These are phyloP conservation scores for Canariomyces notabilis DNA, from an alignment of 2,329 filamentous ascomycete species.

Conservation along the genomic window DNA sequence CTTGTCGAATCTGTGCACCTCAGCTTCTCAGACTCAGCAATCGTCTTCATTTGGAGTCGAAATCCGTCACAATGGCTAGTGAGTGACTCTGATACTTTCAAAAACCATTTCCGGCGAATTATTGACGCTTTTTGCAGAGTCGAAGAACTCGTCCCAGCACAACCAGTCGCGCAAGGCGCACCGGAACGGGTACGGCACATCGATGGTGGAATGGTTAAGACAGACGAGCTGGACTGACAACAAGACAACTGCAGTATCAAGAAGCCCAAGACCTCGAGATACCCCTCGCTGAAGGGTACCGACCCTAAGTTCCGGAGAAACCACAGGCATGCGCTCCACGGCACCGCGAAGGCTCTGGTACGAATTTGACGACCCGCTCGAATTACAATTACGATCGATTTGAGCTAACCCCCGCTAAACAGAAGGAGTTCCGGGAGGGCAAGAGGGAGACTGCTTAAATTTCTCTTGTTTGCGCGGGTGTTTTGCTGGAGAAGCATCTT, in stretches of 20 bases:
- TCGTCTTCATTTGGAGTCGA: constrained; percentile 33
- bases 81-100: constrained; percentile 35
- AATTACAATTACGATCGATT: constrained; percentile 5
- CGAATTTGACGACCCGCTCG: constrained; percentile 35
- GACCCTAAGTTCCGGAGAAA: constrained; percentile 99
- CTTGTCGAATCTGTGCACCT: constrained; percentile 17
- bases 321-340: constrained; percentile 99
- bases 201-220: constrained; percentile 8
- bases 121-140: constrained; percentile 59
- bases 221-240: constrained; percentile 11
- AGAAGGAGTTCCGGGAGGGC: constrained; percentile 98
- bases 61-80: constrained; percentile 63
- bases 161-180: constrained; percentile 98
- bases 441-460: constrained; percentile 41
- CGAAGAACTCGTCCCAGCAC: constrained; percentile 99
- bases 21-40: constrained; percentile 23
- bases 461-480: constrained; percentile 16
- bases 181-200: constrained; percentile 82
- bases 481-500: constrained; percentile 19
- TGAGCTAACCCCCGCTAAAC: constrained; percentile 34
- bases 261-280: constrained; percentile 99
- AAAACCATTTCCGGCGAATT: constrained; percentile 1
- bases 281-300: constrained; percentile 96
- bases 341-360: constrained; percentile 97
- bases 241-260: constrained; percentile 69